phyloP scores from a whole-genome alignment of 371 early-diverging fungal species.

The Mortierella sp. region DNA sequence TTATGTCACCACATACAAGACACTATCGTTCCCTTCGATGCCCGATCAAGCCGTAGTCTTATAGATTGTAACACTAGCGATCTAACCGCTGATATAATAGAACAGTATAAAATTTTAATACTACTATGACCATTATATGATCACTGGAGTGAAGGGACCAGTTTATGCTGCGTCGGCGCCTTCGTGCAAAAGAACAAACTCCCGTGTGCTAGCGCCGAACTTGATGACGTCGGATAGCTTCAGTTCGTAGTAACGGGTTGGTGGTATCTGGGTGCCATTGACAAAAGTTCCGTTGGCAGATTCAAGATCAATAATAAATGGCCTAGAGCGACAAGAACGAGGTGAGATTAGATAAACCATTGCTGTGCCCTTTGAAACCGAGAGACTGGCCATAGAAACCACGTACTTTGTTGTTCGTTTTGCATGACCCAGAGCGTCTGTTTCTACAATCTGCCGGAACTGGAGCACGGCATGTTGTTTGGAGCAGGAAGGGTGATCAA shows the following conservation, averaged over 20 bases:
- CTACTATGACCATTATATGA: too few relatives aligned
- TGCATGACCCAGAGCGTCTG: slow-evolving; percentile 51
- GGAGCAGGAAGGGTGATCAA: slow-evolving; percentile 90
- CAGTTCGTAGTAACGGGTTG: slow-evolving; percentile 86
- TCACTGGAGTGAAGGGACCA: too few relatives aligned
- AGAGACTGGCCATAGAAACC: too few relatives aligned
- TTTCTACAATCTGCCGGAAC: slow-evolving; percentile 72
- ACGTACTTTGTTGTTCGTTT: slow-evolving; percentile 64
- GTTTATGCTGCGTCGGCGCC: slow-evolving; percentile 43
- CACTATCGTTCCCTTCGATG: slow-evolving; percentile 34
- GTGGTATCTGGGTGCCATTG: slow-evolving; percentile 81
- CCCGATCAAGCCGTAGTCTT: slow-evolving; percentile 37
- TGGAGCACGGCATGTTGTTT: slow-evolving; percentile 94
- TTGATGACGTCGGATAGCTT: slow-evolving; percentile 83
- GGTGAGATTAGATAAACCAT: too few relatives aligned
- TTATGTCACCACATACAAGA: slow-evolving; percentile 53
- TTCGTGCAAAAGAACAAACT: slow-evolving; percentile 90
- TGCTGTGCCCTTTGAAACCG: too few relatives aligned
- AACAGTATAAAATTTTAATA: too few relatives aligned
- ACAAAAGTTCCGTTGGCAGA: slow-evolving; percentile 93
- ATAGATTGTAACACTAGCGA: slow-evolving; percentile 12
- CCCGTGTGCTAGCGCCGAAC: slow-evolving; percentile 91
- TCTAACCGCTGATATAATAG: too few relatives aligned
- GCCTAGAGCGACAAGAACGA: slow-evolving; percentile 63
- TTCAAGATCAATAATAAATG: slow-evolving; percentile 94